Evolutionary conservation across 2,329 filamentous ascomycete genomes (phyloP).

Genomic region (Pseudogymnoascus sp.): DNA sequence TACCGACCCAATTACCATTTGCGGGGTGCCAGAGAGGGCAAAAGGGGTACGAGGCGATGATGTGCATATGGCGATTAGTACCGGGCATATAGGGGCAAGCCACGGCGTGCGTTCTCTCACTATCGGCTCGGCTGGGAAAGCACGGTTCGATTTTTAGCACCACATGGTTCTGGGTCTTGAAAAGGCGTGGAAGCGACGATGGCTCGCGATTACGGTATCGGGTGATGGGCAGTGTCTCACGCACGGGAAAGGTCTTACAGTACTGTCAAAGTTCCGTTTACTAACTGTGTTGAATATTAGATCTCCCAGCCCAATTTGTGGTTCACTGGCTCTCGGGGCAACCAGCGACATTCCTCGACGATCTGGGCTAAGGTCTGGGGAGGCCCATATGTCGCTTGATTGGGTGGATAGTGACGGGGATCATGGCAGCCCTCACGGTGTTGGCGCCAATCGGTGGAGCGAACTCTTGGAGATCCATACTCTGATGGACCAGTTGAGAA

Average conservation of each 20-base stretch:
- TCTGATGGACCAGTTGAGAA: background rate
- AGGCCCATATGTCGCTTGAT: background rate
- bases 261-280: background rate
- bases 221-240: slow-evolving; percentile 1
- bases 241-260: background rate
- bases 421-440: background rate
- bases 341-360: background rate
- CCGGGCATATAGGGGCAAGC: background rate
- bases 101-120: background rate
- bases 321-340: background rate
- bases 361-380: background rate
- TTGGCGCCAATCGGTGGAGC: background rate
- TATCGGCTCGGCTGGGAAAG: background rate
- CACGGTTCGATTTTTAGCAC: background rate
- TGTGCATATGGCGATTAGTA: background rate
- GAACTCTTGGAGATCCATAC: background rate
- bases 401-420: slow-evolving; percentile 5
- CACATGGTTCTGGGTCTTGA: background rate
- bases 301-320: background rate
- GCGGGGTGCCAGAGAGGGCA: background rate
- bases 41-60: background rate
- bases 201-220: background rate
- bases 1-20: background rate
- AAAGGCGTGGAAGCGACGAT: background rate
- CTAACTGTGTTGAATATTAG: background rate